Evolutionary conservation across 2,329 filamentous ascomycete genomes (phyloP), one percentile per base, ranked within the genome.

Genomic region (Exophiala phaeomuriformis): DNA sequence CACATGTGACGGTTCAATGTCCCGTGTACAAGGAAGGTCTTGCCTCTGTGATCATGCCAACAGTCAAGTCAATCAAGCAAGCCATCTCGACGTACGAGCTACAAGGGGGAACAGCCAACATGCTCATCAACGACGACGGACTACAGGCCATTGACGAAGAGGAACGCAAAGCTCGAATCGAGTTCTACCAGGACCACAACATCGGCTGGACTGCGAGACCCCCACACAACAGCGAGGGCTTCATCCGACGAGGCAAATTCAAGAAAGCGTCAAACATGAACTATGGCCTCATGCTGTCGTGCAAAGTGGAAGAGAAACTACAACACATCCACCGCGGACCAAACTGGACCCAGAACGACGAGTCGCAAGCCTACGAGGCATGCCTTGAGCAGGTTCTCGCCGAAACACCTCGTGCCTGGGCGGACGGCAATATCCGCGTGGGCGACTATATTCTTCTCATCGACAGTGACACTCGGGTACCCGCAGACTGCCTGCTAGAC

Each of bases 1-100:
- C 74, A 32, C 77, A 75, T 61, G 71, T 79, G 54, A 91, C 87
- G 2, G 86, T 94, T 37, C 88, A 95, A 66, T 90, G 87, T 67
- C 88, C 88, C 3, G 86, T 94, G 0, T 94, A 93, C 74, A 93
- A 91, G 68, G 88, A 94, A 67, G 87, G 88, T 59, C 76, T 94
- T 2, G 72, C 73, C 33, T 81, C 76, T 57, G 88, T 94, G 63
- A 81, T 82, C 58, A 71, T 72, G 42, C 79, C 79, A 0, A 82
- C 79, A 0, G 73, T 82, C 41, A 71, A 74, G 28, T 80, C 77
- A 2, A 66, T 82, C 35, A 80, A 79, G 63, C 73, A 74, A 9
- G 79, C 78, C 12, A 81, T 82, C 56, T 77, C 77, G 33, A 78
- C 78, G 7, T 82, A 82, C 59, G 79, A 81, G 59, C 67, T 78